These are phyloP conservation scores for Phytopythium vexans DNA, from an alignment of 352 stramenopile genomes.

Conservation along the genomic window DNA sequence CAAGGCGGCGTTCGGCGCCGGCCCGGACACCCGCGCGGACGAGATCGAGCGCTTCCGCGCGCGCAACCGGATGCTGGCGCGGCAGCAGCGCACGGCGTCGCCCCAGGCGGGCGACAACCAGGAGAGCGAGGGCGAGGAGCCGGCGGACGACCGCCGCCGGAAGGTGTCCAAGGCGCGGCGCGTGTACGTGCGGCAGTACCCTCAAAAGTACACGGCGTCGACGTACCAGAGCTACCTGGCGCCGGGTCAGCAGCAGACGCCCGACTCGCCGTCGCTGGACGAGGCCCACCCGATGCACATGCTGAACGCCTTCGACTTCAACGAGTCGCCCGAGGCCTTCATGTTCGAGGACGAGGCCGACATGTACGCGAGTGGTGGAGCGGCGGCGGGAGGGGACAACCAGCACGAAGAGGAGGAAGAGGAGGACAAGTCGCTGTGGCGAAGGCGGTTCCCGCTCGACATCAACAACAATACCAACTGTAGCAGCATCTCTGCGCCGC, in stretches of 20 bases:
- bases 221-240: slow-evolving; percentile 9
- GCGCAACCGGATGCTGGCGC: slow-evolving; percentile 29
- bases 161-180: slow-evolving; percentile 33
- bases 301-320: slow-evolving; percentile 55
- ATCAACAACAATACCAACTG: not conserved
- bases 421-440: slow-evolving; percentile 21
- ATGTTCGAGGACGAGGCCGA: slow-evolving; percentile 7
- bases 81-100: slow-evolving; percentile 11
- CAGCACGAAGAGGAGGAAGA: slow-evolving; percentile 4
- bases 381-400: slow-evolving; percentile 1
- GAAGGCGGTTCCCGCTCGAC: slow-evolving; percentile 19
- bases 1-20: slow-evolving; percentile 1
- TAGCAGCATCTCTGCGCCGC: slow-evolving; percentile 2
- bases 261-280: slow-evolving; percentile 12
- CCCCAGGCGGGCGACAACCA: slow-evolving; percentile 12
- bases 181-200: slow-evolving; percentile 18
- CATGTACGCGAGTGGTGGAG: not conserved
- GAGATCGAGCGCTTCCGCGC: slow-evolving; percentile 45
- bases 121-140: slow-evolving; percentile 9
- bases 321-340: slow-evolving; percentile 36
- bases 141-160: slow-evolving; percentile 30
- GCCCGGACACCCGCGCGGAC: slow-evolving; percentile 1
- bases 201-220: slow-evolving; percentile 6
- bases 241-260: slow-evolving; percentile 19
- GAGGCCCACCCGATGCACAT: slow-evolving; percentile 12